A percentile compares a stretch with the other conserved stretches of the same genome.
These are phyloP conservation scores for Globisporangium lucens DNA, from an alignment of 352 stramenopile species.

Conservation along the genomic window DNA sequence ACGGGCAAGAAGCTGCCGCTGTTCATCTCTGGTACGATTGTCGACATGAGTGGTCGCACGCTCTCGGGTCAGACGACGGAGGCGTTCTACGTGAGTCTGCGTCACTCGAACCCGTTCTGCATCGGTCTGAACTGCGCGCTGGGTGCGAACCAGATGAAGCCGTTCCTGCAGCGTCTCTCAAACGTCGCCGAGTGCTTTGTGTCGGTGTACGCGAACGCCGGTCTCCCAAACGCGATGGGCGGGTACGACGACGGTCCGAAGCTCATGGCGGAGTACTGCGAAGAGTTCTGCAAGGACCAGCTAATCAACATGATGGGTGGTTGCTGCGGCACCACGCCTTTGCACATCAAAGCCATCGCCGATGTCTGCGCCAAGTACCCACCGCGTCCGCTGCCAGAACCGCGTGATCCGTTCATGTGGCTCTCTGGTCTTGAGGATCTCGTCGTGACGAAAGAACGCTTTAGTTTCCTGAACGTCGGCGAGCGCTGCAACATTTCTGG, in stretches of 20 bases:
- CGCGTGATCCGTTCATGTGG: conserved; percentile 93
- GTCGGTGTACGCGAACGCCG: conserved; percentile 96
- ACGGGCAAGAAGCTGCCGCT: conserved; percentile 90
- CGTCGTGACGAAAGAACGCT: conserved; percentile 91
- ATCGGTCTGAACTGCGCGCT: conserved; percentile 97
- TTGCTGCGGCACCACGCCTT: conserved; percentile 95
- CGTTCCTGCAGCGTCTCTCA: conserved; percentile 91
- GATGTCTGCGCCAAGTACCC: conserved; percentile 75
- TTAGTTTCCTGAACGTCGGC: conserved; percentile 96
- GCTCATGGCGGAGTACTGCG: conserved; percentile 93
- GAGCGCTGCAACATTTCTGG: conserved; percentile 96
- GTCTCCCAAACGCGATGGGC: conserved; percentile 96
- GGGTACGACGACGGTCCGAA: conserved; percentile 94
- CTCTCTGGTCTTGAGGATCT: conserved; percentile 95
- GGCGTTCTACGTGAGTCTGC: conserved; percentile 95
- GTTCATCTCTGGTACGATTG: conserved; percentile 96
- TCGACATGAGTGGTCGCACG: conserved; percentile 96
- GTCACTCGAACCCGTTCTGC: conserved; percentile 96
- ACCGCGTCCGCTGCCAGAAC: conserved; percentile 76
- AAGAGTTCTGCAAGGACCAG: conserved; percentile 93
- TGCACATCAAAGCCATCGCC: conserved; percentile 92
- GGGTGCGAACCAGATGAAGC: conserved; percentile 95
- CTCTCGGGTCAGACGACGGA: conserved; percentile 96
- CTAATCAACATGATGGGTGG: conserved; percentile 97
- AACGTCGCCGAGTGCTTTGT: conserved; percentile 96